Percentiles rank a stretch among this genome's conserved stretches.
These are phyloP conservation scores for Myxozyma mucilagina DNA, from an alignment of 805 yeast genomes.

Conservation along the genomic window DNA sequence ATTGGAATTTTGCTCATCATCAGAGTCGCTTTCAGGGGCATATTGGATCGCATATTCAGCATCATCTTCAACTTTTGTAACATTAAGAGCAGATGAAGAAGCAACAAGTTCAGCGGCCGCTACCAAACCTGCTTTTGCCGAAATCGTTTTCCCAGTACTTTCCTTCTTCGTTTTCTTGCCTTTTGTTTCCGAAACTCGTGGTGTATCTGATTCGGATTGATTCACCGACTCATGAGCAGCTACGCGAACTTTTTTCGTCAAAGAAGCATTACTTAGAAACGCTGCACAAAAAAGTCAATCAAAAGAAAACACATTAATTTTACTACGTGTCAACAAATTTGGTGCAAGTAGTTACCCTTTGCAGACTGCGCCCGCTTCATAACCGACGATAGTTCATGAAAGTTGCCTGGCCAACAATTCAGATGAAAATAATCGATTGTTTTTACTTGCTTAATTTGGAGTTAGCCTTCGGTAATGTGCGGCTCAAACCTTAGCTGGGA, in stretches of 20 bases:
- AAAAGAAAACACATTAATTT: neutral
- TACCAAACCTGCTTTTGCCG: neutral
- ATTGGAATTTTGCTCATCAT: neutral
- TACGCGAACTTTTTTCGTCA: constrained; percentile 1
- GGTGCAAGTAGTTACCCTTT: constrained; percentile 4
- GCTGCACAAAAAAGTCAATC: constrained; percentile 1
- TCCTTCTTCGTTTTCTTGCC: neutral
- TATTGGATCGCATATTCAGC: neutral
- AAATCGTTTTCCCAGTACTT: neutral
- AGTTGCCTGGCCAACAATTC: neutral
- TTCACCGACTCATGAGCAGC: neutral
- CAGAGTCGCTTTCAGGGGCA: neutral
- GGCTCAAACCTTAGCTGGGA: neutral
- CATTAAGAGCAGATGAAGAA: neutral
- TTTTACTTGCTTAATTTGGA: neutral
- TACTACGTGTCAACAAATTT: neutral
- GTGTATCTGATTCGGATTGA: neutral
- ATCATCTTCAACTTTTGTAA: neutral
- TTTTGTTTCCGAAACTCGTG: neutral
- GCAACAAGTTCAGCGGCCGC: neutral
- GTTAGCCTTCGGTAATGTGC: neutral
- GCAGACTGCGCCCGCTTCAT: constrained; percentile 17
- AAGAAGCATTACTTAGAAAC: constrained; percentile 9
- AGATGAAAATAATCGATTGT: neutral
- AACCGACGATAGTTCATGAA: neutral